Evolutionary conservation across 2,329 filamentous ascomycete genomes (phyloP), one percentile per base, ranked within the genome.

Genomic region (Aspergillus ruber): DNA sequence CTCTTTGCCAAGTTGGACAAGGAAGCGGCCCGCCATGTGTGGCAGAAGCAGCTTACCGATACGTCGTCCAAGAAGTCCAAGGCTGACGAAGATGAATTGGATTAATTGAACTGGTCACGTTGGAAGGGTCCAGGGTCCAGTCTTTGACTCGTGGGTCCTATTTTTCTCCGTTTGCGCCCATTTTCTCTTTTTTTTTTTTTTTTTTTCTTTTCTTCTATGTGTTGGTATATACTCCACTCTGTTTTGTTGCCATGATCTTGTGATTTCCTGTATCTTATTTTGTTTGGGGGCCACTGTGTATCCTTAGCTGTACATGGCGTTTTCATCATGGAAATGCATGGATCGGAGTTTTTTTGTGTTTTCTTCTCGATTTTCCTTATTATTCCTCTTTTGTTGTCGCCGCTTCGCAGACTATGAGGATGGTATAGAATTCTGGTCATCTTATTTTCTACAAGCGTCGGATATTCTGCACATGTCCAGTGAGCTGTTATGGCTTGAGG

Each of bases 1-100:
- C 83, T 97, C 57, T 98, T 98, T 75, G 83, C 88, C 33, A 76
- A 86, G 54, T 70, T 97, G 15, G 87, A 96, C 70, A 77, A 74
- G 51, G 78, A 85, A 38, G 72, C 81, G 51, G 89, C 86, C 52
- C 93, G 87, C 68, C 80, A 77, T 33, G 54, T 82, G 55, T 93
- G 88, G 82, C 84, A 85, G 56, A 74, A 81, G 58, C 74, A 82
- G 56, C 65, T 86, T 45, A 65, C 71, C 53, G 74, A 79, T 71
- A 78, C 81, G 55, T 73, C 81, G 56, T 73, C 78, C 25, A 72
- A 76, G 59, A 78, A 79, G 63, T 62, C 63, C 45, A 57, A 50
- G 17, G 53, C 52, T 32, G 47, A 49, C 3, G 60, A 62, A 45
- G 57, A 58, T 42, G 59, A 56, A 29, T 50, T 62, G 45, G 60